These are phyloP conservation scores for Tolypocladium pustulatum DNA, from an alignment of 2,329 filamentous ascomycete genomes.

Conservation along the genomic window DNA sequence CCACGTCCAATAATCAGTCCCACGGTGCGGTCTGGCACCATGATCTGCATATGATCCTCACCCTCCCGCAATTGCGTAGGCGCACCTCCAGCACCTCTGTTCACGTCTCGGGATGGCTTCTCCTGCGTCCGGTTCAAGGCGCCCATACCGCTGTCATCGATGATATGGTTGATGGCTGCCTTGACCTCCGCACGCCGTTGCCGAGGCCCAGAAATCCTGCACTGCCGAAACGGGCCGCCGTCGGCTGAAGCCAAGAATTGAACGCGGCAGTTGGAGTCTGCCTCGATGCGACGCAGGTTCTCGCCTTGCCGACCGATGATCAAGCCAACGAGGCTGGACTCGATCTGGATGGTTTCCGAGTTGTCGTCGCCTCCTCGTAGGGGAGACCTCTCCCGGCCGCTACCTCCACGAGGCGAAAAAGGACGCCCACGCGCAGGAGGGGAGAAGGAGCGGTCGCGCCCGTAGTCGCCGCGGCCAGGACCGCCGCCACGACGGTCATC, in stretches of 20 bases:
- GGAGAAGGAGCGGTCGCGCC: constrained; percentile 65
- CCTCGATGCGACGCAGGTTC: constrained; percentile 76
- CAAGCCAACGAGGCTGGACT: constrained; percentile 75
- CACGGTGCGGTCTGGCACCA: constrained; percentile 89
- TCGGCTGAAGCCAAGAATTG: constrained; percentile 77
- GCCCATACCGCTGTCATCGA: constrained; percentile 60
- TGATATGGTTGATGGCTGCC: constrained; percentile 74
- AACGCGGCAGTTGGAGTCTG: constrained; percentile 71
- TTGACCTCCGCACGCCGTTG: constrained; percentile 68
- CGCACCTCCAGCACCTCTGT: constrained; percentile 17
- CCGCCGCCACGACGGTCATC: constrained; percentile 68
- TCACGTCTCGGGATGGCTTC: constrained; percentile 25
- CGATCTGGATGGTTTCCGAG: constrained; percentile 74
- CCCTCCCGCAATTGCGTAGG: constrained; percentile 54
- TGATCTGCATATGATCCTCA: constrained; percentile 82
- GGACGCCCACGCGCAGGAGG: constrained; percentile 43
- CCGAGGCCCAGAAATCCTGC: constrained; percentile 70
- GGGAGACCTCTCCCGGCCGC: constrained; percentile 50
- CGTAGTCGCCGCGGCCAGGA: constrained; percentile 28
- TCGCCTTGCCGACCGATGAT: constrained; percentile 89
- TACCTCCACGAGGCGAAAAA: constrained; percentile 49
- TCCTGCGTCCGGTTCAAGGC: constrained; percentile 34
- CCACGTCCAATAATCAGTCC: constrained; percentile 90
- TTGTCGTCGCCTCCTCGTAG: constrained; percentile 51
- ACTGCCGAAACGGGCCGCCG: constrained; percentile 65